These are phyloP conservation scores for Teunomyces cretensis DNA, from an alignment of 805 yeast genomes.

Conservation along the genomic window DNA sequence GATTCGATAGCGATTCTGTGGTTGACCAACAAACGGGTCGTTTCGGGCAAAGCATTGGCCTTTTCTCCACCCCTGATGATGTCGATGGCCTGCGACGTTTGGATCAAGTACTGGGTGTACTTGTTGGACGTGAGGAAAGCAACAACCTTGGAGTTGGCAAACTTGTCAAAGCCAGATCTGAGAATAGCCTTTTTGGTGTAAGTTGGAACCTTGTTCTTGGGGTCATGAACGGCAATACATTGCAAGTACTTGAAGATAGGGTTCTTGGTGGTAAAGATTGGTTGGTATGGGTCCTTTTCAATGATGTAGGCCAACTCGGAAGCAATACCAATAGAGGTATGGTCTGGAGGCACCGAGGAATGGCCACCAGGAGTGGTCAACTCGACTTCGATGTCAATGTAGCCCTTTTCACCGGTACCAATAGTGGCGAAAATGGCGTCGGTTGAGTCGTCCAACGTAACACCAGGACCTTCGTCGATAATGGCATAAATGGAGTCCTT, in stretches of 20 bases:
- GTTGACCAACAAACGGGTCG: slow-evolving; percentile 27
- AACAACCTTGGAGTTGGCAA: slow-evolving; percentile 29
- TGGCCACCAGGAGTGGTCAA: slow-evolving; percentile 74
- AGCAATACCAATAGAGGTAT: slow-evolving; percentile 75
- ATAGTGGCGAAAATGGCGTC: slow-evolving; percentile 55
- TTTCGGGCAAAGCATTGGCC: slow-evolving; percentile 41
- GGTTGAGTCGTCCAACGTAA: slow-evolving; percentile 30
- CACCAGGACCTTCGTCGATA: slow-evolving; percentile 66
- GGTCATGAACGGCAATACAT: slow-evolving; percentile 58
- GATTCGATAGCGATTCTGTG: slow-evolving; percentile 37
- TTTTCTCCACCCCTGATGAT: slow-evolving; percentile 38
- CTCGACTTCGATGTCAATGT: slow-evolving; percentile 47
- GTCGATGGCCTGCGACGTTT: slow-evolving; percentile 36
- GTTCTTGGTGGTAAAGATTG: slow-evolving; percentile 49
- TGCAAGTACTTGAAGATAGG: slow-evolving; percentile 60
- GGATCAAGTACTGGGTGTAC: slow-evolving; percentile 26
- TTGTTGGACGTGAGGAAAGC: slow-evolving; percentile 16
- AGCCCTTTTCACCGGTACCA: slow-evolving; percentile 48
- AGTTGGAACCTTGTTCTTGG: slow-evolving; percentile 22
- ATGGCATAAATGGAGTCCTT: slow-evolving; percentile 57
- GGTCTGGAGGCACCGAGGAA: slow-evolving; percentile 78
- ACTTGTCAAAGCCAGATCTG: slow-evolving; percentile 35
- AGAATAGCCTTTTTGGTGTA: slow-evolving; percentile 29
- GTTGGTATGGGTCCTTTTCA: slow-evolving; percentile 56
- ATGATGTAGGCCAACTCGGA: slow-evolving; percentile 55